Conservation (phyloP, 2,329 filamentous ascomycete species). For the Xylaria sp. region DNA sequence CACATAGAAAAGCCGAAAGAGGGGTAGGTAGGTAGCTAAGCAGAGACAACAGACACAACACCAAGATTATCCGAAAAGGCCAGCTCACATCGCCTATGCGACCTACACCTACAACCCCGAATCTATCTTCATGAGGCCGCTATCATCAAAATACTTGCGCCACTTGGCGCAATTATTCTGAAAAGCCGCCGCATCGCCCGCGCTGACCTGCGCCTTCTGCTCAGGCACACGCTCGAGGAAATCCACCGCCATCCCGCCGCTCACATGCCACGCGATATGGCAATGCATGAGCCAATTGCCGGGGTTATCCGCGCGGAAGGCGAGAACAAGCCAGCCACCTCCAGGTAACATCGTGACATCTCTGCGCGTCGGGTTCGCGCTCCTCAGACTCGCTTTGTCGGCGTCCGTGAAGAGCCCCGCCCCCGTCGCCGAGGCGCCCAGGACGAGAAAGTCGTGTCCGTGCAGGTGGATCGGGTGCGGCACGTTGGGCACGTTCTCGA, state of each 20-base stretch:
- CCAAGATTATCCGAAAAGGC: background rate
- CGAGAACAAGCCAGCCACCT: constrained; percentile 53
- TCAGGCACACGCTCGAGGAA: constrained; percentile 51
- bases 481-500: constrained; percentile 35
- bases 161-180: constrained; percentile 27
- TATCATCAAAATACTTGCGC: constrained; percentile 24
- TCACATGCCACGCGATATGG: constrained; percentile 57
- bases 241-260: constrained; percentile 56
- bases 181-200: constrained; percentile 20
- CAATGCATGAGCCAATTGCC: constrained; percentile 55
- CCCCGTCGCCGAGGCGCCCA: constrained; percentile 33
- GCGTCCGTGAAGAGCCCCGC: constrained; percentile 31
- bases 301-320: constrained; percentile 56
- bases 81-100: too few relatives aligned
- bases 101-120: constrained; percentile 25
- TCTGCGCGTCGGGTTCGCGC: constrained; percentile 51
- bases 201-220: constrained; percentile 27
- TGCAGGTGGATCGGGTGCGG: constrained; percentile 43
- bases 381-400: constrained; percentile 41
- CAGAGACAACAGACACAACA: background rate
- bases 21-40: background rate
- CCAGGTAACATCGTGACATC: constrained; percentile 53
- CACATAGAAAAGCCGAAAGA: too few relatives aligned
- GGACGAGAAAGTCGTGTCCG: constrained; percentile 45
- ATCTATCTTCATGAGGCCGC: constrained; percentile 23